These are phyloP conservation scores for Vanilla planifolia DNA, from an alignment of 106 monocot genomes.

Conservation along the genomic window DNA sequence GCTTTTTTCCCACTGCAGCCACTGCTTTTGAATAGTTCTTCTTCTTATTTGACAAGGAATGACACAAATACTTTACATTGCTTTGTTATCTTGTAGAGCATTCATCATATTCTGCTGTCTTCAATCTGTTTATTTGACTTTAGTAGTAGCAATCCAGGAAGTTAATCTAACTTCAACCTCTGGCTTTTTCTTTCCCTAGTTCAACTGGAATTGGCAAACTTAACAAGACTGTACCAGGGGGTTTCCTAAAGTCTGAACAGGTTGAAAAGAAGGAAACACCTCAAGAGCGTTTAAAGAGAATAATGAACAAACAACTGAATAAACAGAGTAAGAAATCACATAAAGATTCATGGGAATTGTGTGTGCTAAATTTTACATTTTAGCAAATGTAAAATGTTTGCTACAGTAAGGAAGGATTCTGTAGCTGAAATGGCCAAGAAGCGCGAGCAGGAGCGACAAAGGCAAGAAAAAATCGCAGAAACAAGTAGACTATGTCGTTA, in stretches of 20 bases:
- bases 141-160: too few relatives aligned
- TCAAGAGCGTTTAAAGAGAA: constrained; percentile 93
- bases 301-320: constrained; percentile 98
- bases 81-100: too few relatives aligned
- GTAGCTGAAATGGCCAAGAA: constrained; percentile 91
- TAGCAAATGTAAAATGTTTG: not conserved
- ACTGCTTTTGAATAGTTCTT: too few relatives aligned
- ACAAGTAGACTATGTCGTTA: constrained; percentile 54
- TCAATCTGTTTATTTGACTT: too few relatives aligned
- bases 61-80: too few relatives aligned
- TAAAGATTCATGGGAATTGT: not conserved
- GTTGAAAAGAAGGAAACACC: constrained; percentile 94
- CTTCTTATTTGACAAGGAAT: too few relatives aligned
- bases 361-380: not conserved
- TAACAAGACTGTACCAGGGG: constrained; percentile 50
- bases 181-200: constrained; percentile 23
- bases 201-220: constrained; percentile 75
- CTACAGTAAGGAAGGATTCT: constrained; percentile 84
- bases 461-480: constrained; percentile 79
- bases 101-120: too few relatives aligned
- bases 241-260: constrained; percentile 39
- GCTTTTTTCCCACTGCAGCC: too few relatives aligned
- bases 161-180: too few relatives aligned
- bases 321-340: constrained; percentile 68
- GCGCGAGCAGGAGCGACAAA: constrained; percentile 79